phyloP scores from a whole-genome alignment of 106 monocot genomes.

The Allium cepa region DNA sequence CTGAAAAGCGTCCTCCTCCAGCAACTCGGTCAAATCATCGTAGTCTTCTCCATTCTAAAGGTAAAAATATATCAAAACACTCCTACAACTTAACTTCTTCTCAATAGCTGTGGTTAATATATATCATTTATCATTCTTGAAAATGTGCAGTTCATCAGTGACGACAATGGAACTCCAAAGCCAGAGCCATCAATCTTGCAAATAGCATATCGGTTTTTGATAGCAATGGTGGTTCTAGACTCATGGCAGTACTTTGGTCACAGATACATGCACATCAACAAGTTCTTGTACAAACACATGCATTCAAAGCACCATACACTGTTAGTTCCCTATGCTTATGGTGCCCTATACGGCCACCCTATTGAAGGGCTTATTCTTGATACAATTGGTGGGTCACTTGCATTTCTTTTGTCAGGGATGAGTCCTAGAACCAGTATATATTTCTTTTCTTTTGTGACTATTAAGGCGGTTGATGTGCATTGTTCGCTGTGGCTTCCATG shows the following conservation, averaged over 20 bases:
- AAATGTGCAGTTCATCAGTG: neutral
- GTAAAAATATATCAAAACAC: neutral
- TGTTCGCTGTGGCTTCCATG: constrained; percentile 34
- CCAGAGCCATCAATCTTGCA: constrained; percentile 18
- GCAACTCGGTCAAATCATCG: neutral
- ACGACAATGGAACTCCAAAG: neutral
- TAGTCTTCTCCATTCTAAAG: neutral
- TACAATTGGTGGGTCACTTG: constrained; percentile 40
- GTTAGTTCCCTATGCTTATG: constrained; percentile 31
- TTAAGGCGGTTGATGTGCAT: constrained; percentile 43
- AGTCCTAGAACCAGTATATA: constrained; percentile 29
- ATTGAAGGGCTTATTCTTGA: constrained; percentile 46
- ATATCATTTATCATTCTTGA: neutral
- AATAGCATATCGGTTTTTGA: constrained; percentile 37
- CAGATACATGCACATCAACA: constrained; percentile 49
- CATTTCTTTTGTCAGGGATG: constrained; percentile 43
- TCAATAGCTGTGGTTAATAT: neutral
- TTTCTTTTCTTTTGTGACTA: constrained; percentile 41
- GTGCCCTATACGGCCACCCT: constrained; percentile 45
- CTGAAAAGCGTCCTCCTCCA: neutral
- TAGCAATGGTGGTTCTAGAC: constrained; percentile 55
- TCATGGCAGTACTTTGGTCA: constrained; percentile 55
- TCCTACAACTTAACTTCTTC: neutral
- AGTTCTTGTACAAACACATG: constrained; percentile 39
- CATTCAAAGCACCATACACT: constrained; percentile 39